These are phyloP conservation scores for Hericium erinaceus DNA, from an alignment of 768 basidiomycete genomes.

Conservation along the genomic window DNA sequence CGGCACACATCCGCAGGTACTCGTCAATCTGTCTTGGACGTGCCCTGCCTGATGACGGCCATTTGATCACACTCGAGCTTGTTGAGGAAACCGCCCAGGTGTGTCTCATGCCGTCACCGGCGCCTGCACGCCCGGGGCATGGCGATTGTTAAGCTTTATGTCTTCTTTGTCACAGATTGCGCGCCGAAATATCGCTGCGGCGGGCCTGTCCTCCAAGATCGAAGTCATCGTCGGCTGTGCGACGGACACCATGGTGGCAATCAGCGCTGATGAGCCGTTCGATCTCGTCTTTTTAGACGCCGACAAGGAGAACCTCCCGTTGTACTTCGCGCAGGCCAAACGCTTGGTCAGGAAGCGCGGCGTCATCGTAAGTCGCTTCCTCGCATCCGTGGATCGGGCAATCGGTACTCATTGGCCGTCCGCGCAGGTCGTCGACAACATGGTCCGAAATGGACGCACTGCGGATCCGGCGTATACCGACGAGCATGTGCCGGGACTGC, in stretches of 20 bases:
- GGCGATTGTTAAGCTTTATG: neutral
- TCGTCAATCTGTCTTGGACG: constrained; percentile 28
- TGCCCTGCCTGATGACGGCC: constrained; percentile 39
- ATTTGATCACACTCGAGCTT: constrained; percentile 38
- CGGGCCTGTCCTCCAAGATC: constrained; percentile 41
- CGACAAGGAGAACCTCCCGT: constrained; percentile 46
- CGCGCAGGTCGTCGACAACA: neutral
- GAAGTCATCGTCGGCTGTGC: constrained; percentile 45
- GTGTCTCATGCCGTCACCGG: neutral
- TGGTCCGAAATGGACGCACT: neutral
- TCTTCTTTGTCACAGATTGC: neutral
- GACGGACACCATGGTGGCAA: constrained; percentile 35
- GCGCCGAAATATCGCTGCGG: constrained; percentile 32
- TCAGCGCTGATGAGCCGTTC: constrained; percentile 42
- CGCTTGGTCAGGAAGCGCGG: constrained; percentile 50
- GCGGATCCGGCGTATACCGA: neutral
- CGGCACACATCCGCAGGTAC: constrained; percentile 15
- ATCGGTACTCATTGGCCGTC: neutral
- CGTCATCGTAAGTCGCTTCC: constrained; percentile 39
- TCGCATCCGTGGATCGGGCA: neutral
- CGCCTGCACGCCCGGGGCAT: neutral
- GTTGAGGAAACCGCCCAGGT: constrained; percentile 37
- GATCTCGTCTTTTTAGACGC: constrained; percentile 70
- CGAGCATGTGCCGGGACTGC: neutral
- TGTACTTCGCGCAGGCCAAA: constrained; percentile 53